A percentile compares a stretch with the other conserved stretches of the same genome.
These are phyloP conservation scores for Ogataea salicorniae DNA, from an alignment of 805 yeast species.

Conservation along the genomic window DNA sequence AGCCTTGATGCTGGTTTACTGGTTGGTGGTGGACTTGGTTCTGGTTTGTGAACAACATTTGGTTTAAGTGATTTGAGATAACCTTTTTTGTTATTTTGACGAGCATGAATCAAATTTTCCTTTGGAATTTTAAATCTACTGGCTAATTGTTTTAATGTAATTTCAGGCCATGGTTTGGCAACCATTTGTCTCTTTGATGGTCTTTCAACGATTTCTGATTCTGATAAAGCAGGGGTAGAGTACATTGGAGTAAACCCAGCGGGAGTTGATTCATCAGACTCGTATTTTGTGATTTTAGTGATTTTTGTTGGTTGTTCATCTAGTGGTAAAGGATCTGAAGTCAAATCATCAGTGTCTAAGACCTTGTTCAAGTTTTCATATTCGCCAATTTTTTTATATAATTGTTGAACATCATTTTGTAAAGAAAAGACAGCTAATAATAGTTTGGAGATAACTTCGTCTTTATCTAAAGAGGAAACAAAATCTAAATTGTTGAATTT, in stretches of 20 bases:
- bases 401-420: slow-evolving; percentile 15
- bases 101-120: slow-evolving; percentile 13
- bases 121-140: slow-evolving; percentile 23
- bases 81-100: slow-evolving; percentile 11
- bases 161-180: slow-evolving; percentile 27
- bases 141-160: slow-evolving; percentile 25
- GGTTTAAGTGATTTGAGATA: slow-evolving; percentile 17
- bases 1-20: background rate
- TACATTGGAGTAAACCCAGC: slow-evolving; percentile 23
- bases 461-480: slow-evolving; percentile 15
- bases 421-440: slow-evolving; percentile 14
- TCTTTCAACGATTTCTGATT: slow-evolving; percentile 15
- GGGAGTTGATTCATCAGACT: slow-evolving; percentile 11
- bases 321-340: background rate
- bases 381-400: slow-evolving; percentile 14
- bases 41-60: slow-evolving; percentile 1
- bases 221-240: slow-evolving; percentile 21
- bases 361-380: slow-evolving; percentile 17
- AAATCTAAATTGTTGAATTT: slow-evolving; percentile 13
- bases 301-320: slow-evolving; percentile 8
- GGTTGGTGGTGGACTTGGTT: background rate
- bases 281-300: slow-evolving; percentile 13
- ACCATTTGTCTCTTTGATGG: slow-evolving; percentile 17
- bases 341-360: slow-evolving; percentile 15
- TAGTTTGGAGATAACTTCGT: slow-evolving; percentile 20